These are phyloP conservation scores for Chlamydomonas reinhardtii DNA, from an alignment of 163 green algal genomes.

Conservation along the genomic window DNA sequence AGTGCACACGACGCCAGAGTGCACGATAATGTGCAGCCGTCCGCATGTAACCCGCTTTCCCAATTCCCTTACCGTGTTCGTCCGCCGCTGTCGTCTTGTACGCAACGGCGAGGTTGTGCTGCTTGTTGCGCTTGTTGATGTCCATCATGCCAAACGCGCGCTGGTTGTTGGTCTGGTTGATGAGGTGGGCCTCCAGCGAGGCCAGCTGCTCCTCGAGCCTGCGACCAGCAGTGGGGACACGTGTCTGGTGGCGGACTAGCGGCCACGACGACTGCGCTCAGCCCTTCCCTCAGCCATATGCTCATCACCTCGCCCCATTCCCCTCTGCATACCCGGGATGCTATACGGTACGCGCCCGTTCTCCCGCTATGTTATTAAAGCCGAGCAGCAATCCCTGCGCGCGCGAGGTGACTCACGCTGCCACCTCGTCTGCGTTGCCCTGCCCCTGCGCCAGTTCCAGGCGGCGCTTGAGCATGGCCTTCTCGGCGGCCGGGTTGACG, in stretches of 20 bases:
- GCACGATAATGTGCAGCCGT: too few species aligned
- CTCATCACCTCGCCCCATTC: too few species aligned
- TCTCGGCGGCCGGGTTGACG: conserved; percentile 58
- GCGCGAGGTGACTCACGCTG: conserved; percentile 24
- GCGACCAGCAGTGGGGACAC: not conserved
- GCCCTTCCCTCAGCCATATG: too few species aligned
- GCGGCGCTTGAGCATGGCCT: conserved; percentile 54
- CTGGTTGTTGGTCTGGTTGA: conserved; percentile 16
- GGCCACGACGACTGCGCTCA: too few species aligned
- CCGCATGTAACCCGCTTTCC: too few species aligned
- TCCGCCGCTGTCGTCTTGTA: conserved; percentile 44
- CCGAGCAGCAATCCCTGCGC: too few species aligned
- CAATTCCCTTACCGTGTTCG: conserved; percentile 9
- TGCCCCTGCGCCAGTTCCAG: conserved; percentile 23
- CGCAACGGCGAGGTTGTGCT: conserved; percentile 44
- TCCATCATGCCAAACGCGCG: conserved; percentile 49
- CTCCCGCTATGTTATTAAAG: not conserved
- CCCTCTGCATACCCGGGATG: too few species aligned
- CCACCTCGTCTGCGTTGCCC: conserved; percentile 37
- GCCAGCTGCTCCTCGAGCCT: conserved; percentile 38
- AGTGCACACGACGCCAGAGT: too few species aligned
- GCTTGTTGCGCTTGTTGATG: conserved; percentile 52
- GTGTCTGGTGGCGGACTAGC: too few species aligned
- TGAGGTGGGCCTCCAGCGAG: conserved; percentile 21
- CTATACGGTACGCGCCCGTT: too few species aligned